Evolutionary conservation across 2,329 filamentous ascomycete species (phyloP).

Genomic region (Dryadomyces sulphureus): DNA sequence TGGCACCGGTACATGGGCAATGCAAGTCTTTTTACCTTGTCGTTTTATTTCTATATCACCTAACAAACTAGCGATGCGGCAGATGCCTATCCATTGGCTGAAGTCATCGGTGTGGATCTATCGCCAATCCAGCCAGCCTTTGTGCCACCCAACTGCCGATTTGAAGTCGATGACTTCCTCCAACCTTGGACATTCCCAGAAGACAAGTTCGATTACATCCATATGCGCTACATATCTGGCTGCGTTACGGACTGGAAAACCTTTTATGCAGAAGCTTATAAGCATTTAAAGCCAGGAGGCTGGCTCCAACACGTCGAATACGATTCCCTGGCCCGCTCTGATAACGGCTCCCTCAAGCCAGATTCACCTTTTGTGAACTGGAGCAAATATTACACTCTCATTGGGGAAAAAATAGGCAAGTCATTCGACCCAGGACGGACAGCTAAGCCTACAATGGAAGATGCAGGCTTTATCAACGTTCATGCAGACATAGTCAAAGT

Average conservation of each 20-base stretch:
- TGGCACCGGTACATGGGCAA: neutral
- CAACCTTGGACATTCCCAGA: neutral
- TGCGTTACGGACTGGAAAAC: neutral
- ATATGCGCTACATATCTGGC: neutral
- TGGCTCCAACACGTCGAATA: neutral
- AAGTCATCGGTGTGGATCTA: neutral
- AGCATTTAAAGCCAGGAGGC: neutral
- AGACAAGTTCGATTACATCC: neutral
- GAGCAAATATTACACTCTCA: neutral
- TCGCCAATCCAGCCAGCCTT: neutral
- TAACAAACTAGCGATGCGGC: neutral
- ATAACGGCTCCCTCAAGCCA: neutral
- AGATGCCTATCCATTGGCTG: neutral
- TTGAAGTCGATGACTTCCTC: neutral
- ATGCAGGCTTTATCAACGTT: neutral
- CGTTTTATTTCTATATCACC: neutral
- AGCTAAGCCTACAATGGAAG: neutral
- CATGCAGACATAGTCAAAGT: neutral
- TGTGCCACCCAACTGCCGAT: neutral
- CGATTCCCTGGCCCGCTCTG: neutral
- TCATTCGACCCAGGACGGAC: neutral
- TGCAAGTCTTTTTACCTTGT: neutral
- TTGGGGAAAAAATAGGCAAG: neutral
- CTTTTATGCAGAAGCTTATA: neutral
- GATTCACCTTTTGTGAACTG: neutral